A percentile compares a stretch with the other conserved stretches of the same genome.
phyloP scores from a whole-genome alignment of 2,329 filamentous ascomycete species.

The Penicillium sp. region DNA sequence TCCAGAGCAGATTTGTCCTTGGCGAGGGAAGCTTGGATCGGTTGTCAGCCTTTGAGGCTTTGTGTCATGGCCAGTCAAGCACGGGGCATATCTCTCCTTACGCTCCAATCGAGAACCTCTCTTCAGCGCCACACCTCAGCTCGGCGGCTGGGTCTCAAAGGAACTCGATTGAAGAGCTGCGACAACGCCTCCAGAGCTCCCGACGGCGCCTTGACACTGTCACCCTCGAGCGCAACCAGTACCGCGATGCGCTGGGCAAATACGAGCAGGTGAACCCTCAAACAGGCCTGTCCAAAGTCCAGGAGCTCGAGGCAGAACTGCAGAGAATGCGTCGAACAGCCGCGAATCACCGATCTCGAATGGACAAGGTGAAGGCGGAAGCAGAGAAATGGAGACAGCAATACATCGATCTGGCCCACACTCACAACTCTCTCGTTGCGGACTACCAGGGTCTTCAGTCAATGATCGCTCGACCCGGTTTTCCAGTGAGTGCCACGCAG shows the following conservation, averaged over 20 bases:
- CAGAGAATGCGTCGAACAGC: slow-evolving; percentile 21
- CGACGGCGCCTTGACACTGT: slow-evolving; percentile 20
- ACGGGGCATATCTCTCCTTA: slow-evolving; percentile 25
- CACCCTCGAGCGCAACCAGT: slow-evolving; percentile 26
- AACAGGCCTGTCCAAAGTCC: slow-evolving; percentile 22
- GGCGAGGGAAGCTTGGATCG: slow-evolving; percentile 17
- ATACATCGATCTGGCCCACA: slow-evolving; percentile 16
- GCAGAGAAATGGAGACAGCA: slow-evolving; percentile 21
- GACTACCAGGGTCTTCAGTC: slow-evolving; percentile 5
- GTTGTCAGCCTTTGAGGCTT: slow-evolving; percentile 1
- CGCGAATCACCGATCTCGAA: slow-evolving; percentile 19
- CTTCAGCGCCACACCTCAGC: slow-evolving; percentile 27
- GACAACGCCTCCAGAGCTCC: slow-evolving; percentile 17
- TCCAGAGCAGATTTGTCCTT: slow-evolving; percentile 15
- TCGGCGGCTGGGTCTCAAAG: slow-evolving; percentile 8
- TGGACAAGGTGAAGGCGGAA: slow-evolving; percentile 24
- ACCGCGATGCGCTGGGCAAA: slow-evolving; percentile 20
- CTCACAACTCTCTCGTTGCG: slow-evolving; percentile 5
- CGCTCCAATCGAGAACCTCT: slow-evolving; percentile 25
- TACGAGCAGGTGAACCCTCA: slow-evolving; percentile 20
- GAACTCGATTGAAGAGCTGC: slow-evolving; percentile 19
- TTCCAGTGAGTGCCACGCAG: not conserved
- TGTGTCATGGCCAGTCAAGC: not conserved
- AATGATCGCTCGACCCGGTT: not conserved
- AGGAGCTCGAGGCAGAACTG: slow-evolving; percentile 6